Base-by-base conservation (phyloP, 176 grass and related monocot genomes). In the Hordeum marinum region DNA sequence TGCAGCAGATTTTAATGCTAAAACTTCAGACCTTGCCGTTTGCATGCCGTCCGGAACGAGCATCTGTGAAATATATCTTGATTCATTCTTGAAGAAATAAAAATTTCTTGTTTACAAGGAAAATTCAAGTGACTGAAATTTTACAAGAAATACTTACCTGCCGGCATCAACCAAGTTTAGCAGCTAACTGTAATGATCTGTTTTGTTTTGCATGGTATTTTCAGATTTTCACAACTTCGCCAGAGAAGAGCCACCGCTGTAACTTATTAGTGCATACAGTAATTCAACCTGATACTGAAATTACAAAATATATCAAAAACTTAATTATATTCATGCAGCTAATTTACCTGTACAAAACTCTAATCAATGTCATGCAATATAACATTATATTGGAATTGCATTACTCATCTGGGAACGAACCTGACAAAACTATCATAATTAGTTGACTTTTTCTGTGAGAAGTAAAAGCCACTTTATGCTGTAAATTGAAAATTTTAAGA, bases 1-100 rank as follows among this genome's bases (percentile, higher is more conserved):
- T 84, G 81, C 76, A 90, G 60, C 72, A 57, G 70, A 80, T 84
- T 80, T 80, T 62, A 60, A 83, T 84, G 75, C 36, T 80, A 63
- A 79, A 90, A 63, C 50, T 76, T 84, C 80, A 84, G 76, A 68
- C 76, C 21, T 63, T 87, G 60, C n/a, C 27, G 7, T 83, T 35
- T 75, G 59, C 68, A 68, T 75, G 67, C 42, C 59, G 64, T 32
- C 59, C 63, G 13, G 57, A 46, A 29, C 72, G 10, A 82, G 77
- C 75, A 55, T 81, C 54, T 72, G 24, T 57, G n/a, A 39, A 85
- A 79, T 82, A n/a, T 66, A 78, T 86, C 65, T 52, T 83, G 68
- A 42, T 72, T 68, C 36, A 31, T 40, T 72, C 23, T 83, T 78
- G 29, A 77, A 39, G 41, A 36, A 50, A 14, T 12, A 50, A 31